Conservation (phyloP, 257 asterid genomes). For the Parsonsia alboflavescens region DNA sequence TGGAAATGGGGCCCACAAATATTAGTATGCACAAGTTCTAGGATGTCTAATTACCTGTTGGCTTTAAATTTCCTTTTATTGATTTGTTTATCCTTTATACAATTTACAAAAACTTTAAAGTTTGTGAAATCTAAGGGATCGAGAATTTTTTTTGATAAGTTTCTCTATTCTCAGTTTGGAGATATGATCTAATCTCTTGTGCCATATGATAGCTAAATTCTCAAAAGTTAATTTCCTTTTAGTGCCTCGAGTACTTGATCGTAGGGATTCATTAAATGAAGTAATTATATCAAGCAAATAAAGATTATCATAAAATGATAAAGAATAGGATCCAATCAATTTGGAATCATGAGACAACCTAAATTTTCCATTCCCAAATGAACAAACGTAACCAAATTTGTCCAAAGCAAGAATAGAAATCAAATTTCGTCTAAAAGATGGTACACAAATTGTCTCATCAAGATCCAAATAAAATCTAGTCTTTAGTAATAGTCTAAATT, state of each 20-base stretch:
- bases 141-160: background rate
- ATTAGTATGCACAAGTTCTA: constrained; percentile 2
- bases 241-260: background rate
- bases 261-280: background rate
- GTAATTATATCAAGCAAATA: background rate
- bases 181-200: background rate
- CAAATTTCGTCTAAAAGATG: too few relatives aligned
- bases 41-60: background rate
- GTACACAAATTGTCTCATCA: too few relatives aligned
- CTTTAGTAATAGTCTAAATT: too few relatives aligned
- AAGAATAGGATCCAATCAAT: background rate
- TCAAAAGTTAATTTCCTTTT: background rate
- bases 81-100: constrained; percentile 3
- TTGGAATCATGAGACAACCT: too few relatives aligned
- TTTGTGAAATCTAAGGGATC: background rate
- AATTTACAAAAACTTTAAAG: background rate
- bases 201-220: background rate
- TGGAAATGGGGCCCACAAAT: constrained; percentile 12
- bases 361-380: too few relatives aligned
- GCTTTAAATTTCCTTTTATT: background rate
- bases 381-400: too few relatives aligned
- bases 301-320: background rate
- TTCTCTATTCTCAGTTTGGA: background rate
- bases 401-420: too few relatives aligned
- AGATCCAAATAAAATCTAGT: too few relatives aligned